Conservation (phyloP, 352 stramenopile species). For the Pilasporangium apinafurcum region DNA sequence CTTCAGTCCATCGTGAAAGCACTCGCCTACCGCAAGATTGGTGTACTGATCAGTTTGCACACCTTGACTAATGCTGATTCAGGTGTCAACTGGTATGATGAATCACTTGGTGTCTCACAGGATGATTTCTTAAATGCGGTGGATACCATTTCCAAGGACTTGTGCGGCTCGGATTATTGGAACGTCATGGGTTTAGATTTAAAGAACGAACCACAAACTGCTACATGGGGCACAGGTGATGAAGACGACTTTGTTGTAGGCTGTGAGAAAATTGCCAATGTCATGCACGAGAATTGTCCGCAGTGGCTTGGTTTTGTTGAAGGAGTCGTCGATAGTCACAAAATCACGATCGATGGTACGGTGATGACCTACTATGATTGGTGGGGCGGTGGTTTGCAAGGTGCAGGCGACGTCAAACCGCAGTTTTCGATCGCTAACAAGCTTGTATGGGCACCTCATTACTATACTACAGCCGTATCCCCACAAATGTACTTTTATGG, state of each 20-base stretch:
- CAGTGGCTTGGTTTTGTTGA: slow-evolving; percentile 80
- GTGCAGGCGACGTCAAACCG: slow-evolving; percentile 32
- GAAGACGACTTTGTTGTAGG: slow-evolving; percentile 62
- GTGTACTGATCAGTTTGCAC: slow-evolving; percentile 74
- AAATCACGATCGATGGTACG: slow-evolving; percentile 33
- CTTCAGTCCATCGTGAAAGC: slow-evolving; percentile 66
- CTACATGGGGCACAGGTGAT: slow-evolving; percentile 61
- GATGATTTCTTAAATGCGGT: slow-evolving; percentile 55
- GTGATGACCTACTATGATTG: slow-evolving; percentile 73
- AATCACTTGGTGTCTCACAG: slow-evolving; percentile 33
- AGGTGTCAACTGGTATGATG: slow-evolving; percentile 62
- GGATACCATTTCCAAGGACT: slow-evolving; percentile 40
- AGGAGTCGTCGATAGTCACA: slow-evolving; percentile 43
- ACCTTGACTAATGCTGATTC: slow-evolving; percentile 49
- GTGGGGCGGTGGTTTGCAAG: slow-evolving; percentile 72
- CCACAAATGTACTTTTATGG: slow-evolving; percentile 77
- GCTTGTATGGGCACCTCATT: slow-evolving; percentile 75
- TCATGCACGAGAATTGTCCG: slow-evolving; percentile 69
- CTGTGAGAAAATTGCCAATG: slow-evolving; percentile 63
- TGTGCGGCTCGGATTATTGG: slow-evolving; percentile 67
- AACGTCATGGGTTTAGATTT: slow-evolving; percentile 78
- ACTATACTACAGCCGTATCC: slow-evolving; percentile 74
- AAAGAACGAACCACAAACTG: slow-evolving; percentile 71
- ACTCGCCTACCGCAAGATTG: slow-evolving; percentile 62
- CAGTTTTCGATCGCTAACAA: slow-evolving; percentile 64